Base-by-base conservation (phyloP, 2,329 filamentous ascomycete genomes). In the Pseudomassariella vexata region DNA sequence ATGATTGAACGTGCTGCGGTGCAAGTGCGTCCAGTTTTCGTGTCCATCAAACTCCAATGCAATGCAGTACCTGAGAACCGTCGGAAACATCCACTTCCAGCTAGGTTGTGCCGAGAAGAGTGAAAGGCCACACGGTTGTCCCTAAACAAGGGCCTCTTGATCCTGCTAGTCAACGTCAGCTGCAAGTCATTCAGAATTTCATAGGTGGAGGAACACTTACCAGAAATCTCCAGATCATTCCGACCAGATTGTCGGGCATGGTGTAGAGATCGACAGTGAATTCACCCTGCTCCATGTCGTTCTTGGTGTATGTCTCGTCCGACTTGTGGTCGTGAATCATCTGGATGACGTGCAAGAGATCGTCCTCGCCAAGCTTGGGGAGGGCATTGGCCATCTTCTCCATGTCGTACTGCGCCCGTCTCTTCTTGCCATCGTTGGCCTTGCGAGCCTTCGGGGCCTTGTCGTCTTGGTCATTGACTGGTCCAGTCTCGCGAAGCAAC, bases 231-330 rank as follows among this genome's bases (percentile, higher is more conserved):
- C 90, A 96, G 38, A 98, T 79, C 78, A 87, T 88, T 61, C 92
- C 94, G 55, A 92, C 83, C 22, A 96, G 72, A 18, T 68, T 64
- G 45, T 96, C 92, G 1, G 92, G 89, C 43, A 98, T 78, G n/a
- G 92, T 96, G 65, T 95, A 96, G 37, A 98, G 73, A 54, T 98
- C 92, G 47, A 98, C 90, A 39, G 95, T 92, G 66, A 98, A 98
- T 64, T 98, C 92, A 52, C 92, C 92, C 53, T 89, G 88, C 52
- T 98, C 92, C 36, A 95, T 77, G 60, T 98, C 94, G 50, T 95
- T 96, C 66, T 94, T 89, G 30, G 90, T 94, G 63, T 95, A 96
- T 2, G 90, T 95, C 43, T 95, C 88, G 5, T 86, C 77, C 2
- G 78, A 81, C 70, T 96, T 96, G 65, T 95, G 86, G 63, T 98